Evolutionary conservation across 2,329 filamentous ascomycete genomes (phyloP).

Genomic region (Nemania bipapillata): DNA sequence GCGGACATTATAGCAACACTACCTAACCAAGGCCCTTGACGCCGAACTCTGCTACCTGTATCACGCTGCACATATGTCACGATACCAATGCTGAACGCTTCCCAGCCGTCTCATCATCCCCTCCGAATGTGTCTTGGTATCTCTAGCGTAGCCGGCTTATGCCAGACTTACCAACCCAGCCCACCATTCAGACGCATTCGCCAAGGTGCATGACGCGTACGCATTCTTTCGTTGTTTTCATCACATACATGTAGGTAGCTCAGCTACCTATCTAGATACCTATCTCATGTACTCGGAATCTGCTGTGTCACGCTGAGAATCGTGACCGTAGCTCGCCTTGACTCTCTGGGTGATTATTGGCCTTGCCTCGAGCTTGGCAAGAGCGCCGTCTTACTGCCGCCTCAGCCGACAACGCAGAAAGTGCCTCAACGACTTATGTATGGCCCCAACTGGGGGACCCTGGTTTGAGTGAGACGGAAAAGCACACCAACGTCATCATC

Average conservation of each 20-base stretch:
- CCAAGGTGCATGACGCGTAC: conserved; percentile 33
- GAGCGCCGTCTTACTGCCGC: neutral
- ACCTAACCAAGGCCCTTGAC: neutral
- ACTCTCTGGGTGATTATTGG: neutral
- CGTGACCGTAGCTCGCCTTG: neutral
- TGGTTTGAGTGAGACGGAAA: conserved; percentile 10
- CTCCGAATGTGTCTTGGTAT: neutral
- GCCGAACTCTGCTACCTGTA: neutral
- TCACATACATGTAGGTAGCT: neutral
- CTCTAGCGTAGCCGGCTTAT: neutral
- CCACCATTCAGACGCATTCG: conserved; percentile 3
- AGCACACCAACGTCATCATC: neutral
- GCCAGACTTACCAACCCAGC: neutral
- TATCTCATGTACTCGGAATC: neutral
- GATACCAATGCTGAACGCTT: neutral
- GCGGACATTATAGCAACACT: neutral
- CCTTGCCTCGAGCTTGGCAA: neutral
- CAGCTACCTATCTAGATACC: neutral
- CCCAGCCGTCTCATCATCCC: neutral
- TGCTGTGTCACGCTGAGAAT: neutral
- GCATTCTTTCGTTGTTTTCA: neutral
- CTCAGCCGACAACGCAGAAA: neutral
- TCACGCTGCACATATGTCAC: neutral
- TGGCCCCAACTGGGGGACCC: neutral
- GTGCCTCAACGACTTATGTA: neutral